These are phyloP conservation scores for Ploettnerulaceae sp. DNA, from an alignment of 2,329 filamentous ascomycete genomes.

Conservation along the genomic window DNA sequence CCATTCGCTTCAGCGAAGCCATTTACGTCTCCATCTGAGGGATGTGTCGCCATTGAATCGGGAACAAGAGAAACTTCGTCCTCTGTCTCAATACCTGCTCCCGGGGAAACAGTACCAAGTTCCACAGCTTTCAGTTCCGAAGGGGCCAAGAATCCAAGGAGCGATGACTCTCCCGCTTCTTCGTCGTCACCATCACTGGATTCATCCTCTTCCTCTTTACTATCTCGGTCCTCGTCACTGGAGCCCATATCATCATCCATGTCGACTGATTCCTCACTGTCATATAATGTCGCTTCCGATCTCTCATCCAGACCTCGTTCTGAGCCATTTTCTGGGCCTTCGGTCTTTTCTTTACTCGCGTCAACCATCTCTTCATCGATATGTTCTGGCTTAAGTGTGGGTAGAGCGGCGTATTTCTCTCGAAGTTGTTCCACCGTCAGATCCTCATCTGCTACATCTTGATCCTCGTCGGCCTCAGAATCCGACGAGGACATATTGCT, in stretches of 20 bases:
- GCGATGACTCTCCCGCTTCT: constrained; percentile 5
- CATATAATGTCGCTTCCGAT: constrained; percentile 34
- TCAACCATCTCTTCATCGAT: constrained; percentile 33
- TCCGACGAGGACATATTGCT: constrained; percentile 60
- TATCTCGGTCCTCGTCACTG: constrained; percentile 46
- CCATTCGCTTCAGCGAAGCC: background rate
- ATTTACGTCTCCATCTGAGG: background rate
- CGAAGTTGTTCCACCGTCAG: constrained; percentile 65
- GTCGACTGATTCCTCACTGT: constrained; percentile 61
- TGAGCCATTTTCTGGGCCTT: background rate
- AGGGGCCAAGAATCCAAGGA: constrained; percentile 33
- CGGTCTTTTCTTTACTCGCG: constrained; percentile 25
- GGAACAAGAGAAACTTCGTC: background rate
- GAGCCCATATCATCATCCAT: constrained; percentile 65
- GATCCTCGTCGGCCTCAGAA: constrained; percentile 52
- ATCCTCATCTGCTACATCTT: constrained; percentile 49
- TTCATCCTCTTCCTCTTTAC: constrained; percentile 42
- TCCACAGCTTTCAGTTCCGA: constrained; percentile 35
- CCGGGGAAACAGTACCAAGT: constrained; percentile 18
- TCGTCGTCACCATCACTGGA: constrained; percentile 37
- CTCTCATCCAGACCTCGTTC: constrained; percentile 18
- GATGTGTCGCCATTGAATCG: background rate
- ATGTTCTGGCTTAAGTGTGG: constrained; percentile 34
- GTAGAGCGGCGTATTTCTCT: constrained; percentile 64
- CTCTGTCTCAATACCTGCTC: constrained; percentile 14